A percentile compares a stretch with the other conserved stretches of the same genome.
Conservation (phyloP, 352 stramenopile species). For the Pythium brachiatum region DNA sequence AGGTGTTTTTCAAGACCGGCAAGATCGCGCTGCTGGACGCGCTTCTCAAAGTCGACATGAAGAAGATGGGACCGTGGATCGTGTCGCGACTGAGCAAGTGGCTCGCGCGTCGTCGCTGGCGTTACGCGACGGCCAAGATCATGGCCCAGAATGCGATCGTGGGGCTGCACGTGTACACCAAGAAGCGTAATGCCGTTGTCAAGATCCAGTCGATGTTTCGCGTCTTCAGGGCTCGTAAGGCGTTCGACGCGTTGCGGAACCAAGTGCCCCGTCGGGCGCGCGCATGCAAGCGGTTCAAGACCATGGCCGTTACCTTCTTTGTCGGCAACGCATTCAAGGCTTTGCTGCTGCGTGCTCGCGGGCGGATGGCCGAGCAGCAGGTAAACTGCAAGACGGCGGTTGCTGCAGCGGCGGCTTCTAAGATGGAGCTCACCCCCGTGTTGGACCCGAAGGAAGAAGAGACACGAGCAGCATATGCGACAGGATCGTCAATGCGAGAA, state of each 20-base stretch:
- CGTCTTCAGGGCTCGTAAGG: conserved; percentile 82
- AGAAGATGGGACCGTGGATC: conserved; percentile 88
- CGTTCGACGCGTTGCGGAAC: conserved; percentile 76
- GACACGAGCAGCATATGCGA: too few species aligned
- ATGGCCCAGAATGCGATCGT: conserved; percentile 81
- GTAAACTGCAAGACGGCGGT: conserved; percentile 8
- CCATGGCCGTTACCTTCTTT: conserved; percentile 53
- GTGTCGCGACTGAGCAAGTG: conserved; percentile 80
- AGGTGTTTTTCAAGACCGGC: conserved; percentile 83
- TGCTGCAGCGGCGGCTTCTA: too few species aligned
- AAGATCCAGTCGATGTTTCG: conserved; percentile 86
- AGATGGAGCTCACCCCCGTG: too few species aligned
- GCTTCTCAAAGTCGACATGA: conserved; percentile 84
- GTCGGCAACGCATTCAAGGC: conserved; percentile 73
- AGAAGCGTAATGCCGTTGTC: conserved; percentile 69
- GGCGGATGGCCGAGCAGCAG: conserved; percentile 34
- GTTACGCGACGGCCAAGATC: conserved; percentile 84
- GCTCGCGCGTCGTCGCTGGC: conserved; percentile 82
- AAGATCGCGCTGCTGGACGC: conserved; percentile 85
- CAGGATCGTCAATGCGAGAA: too few species aligned
- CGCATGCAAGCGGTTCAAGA: conserved; percentile 70
- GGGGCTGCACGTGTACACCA: conserved; percentile 72
- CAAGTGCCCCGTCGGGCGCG: conserved; percentile 57
- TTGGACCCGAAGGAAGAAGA: too few species aligned
- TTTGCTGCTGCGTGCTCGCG: conserved; percentile 47